Base-by-base conservation (phyloP, 768 basidiomycete genomes). In the Lactifluus subvellereus region DNA sequence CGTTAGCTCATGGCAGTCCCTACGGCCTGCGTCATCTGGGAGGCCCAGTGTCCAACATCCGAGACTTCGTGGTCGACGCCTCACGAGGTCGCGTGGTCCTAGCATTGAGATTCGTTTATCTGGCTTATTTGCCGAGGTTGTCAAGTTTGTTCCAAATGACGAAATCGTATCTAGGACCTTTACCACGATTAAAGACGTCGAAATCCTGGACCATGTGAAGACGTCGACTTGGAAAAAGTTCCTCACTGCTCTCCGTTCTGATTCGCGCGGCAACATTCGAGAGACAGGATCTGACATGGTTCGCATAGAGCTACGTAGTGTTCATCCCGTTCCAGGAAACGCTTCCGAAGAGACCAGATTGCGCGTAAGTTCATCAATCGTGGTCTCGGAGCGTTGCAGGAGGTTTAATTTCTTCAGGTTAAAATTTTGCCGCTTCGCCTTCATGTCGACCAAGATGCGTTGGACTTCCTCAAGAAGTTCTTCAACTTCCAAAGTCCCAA, bases 191-290 rank as follows among this genome's bases (percentile, higher is more conserved):
- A 81, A 76, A 61, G 84, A 91, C 64, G 69, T 93, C 20, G 93
- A 97, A 74, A 97, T 98, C 62, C 77, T 98, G 55, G 97, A 99
- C 73, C 95, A 97, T 71, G 94, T 99, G 79, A 94, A 91, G 78
- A 95, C 94, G 0, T 98, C 94, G 9, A 98, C 97, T 0, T 99
- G 97, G 97, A 90, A 87, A 76, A 98, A 96, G 73, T 98, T 99
- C 73, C 76, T 99, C 62, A 95, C 94, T 4, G 84, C 85, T 58
- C 79, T 97, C 71, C 83, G 88, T 43, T 81, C 88, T 7, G 94
- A 96, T 75, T 86, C 90, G 16, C 83, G 84, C 59, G 96, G 96
- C 0, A 91, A 95, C 70, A 77, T 94, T 13, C 83, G 94, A 38
- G 94, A 97, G 75, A 94, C 91, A 5, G 91, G 84, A 54, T 95